Evolutionary conservation across 1,139 yeast genomes (phyloP), one percentile per base, ranked within the genome.

Genomic region (Yamadazyma epiphylla): DNA sequence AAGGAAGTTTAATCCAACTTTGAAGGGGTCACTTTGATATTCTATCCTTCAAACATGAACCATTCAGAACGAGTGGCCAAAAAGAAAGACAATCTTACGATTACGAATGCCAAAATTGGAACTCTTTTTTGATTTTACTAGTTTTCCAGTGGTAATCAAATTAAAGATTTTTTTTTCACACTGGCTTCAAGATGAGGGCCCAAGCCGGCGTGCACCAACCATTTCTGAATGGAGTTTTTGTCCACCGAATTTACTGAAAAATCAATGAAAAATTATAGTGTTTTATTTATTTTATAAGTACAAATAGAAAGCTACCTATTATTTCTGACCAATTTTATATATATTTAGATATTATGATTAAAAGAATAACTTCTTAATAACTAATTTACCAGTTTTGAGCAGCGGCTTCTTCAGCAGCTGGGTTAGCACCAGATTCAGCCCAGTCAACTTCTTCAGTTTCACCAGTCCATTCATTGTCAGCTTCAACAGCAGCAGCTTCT

Each of bases 401-500:
- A 65, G 86, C 94, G 60, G 87, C 84, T 76, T 80, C 82, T 69
- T 80, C 88, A 55, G 73, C 80, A 55, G 77, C 78, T 60, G 80
- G 79, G 50, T 79, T 72, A 59, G 78, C 86, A 51, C 74, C 77
- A 45, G 76, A 74, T 48, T 69, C 76, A 57, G 75, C 74, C 75
- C 75, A 69, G 61, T 73, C 80, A 50, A 69, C 80, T 53, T 74
- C 86, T 55, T 71, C 81, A 48, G 74, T 67, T 62, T 68, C 74
- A 60, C 72, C 72, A 52, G 70, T 60, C 74, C 74, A 68, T 55
- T 68, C 74, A 44, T 70, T 59, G 49, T 68, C 74, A 49, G 67
- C 70, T 48, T 64, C 72, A 45, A 57, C 57, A 41, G 52, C 65
- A 52, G 72, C 76, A 50, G 64, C 70, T 47, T 61, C 59, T 43